These are phyloP conservation scores for Metschnikowia lunata DNA, from an alignment of 805 yeast genomes.

Conservation along the genomic window DNA sequence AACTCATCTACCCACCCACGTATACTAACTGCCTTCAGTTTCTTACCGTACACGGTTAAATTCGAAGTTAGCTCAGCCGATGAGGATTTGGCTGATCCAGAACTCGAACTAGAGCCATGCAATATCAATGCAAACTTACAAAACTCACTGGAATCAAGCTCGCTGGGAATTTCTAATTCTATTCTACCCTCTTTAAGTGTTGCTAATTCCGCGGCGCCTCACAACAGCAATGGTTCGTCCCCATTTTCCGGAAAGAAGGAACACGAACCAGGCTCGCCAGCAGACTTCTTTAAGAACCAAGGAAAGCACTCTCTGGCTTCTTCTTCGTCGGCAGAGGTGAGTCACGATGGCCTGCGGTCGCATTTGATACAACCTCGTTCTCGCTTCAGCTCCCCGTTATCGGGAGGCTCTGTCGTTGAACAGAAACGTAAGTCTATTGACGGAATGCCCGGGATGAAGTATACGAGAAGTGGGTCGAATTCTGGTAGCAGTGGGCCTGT, in stretches of 20 bases:
- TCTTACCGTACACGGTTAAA: conserved; percentile 74
- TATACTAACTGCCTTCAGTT: conserved; percentile 29
- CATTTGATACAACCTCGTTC: conserved; percentile 46
- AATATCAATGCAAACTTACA: conserved; percentile 1
- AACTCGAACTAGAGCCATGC: conserved; percentile 5
- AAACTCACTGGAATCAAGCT: conserved; percentile 1
- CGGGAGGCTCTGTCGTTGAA: conserved; percentile 35
- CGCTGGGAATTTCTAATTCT: conserved; percentile 18
- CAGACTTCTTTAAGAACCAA: conserved; percentile 46
- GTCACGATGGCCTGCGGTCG: conserved; percentile 24
- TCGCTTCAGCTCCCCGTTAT: conserved; percentile 25
- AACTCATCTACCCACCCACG: conserved; percentile 15
- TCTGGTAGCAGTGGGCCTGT: conserved; percentile 18
- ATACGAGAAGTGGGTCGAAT: conserved; percentile 25
- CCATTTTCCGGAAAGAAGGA: conserved; percentile 20
- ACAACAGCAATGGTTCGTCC: conserved; percentile 14
- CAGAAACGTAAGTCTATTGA: conserved; percentile 26
- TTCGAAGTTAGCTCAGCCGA: conserved; percentile 38
- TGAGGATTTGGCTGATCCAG: conserved; percentile 8
- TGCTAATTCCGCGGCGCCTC: conserved; percentile 25
- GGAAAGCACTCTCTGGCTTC: conserved; percentile 20
- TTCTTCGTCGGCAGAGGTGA: conserved; percentile 19
- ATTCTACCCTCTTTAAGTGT: conserved; percentile 36
- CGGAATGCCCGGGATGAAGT: conserved; percentile 34
- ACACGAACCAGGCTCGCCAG: conserved; percentile 36